Conservation (phyloP, 2,329 filamentous ascomycete genomes). For the Fusarium nematophilum region DNA sequence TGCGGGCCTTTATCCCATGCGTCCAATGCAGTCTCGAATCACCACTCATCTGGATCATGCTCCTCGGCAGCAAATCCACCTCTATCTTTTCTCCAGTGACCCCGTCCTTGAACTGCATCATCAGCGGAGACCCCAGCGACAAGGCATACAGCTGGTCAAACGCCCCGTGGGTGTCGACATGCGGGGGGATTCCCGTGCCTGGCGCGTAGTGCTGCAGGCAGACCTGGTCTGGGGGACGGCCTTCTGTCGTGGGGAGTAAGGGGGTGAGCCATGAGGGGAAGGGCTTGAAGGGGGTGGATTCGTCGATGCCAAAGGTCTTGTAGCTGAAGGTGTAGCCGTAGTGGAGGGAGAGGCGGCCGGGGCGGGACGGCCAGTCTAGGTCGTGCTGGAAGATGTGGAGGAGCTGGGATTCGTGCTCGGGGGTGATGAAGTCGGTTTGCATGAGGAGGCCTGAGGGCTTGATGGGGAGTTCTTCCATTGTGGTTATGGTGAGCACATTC, state of each 20-base stretch:
- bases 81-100: slow-evolving; percentile 49
- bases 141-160: slow-evolving; percentile 59
- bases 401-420: slow-evolving; percentile 57
- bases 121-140: slow-evolving; percentile 54
- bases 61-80: slow-evolving; percentile 60
- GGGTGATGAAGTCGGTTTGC: slow-evolving; percentile 59
- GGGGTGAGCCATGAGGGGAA: slow-evolving; percentile 64
- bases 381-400: slow-evolving; percentile 56
- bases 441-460: slow-evolving; percentile 54
- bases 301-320: slow-evolving; percentile 67
- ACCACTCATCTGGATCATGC: slow-evolving; percentile 63
- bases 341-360: slow-evolving; percentile 62
- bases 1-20: slow-evolving; percentile 65
- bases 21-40: slow-evolving; percentile 66
- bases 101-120: slow-evolving; percentile 57
- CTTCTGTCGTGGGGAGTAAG: slow-evolving; percentile 58
- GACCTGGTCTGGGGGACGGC: slow-evolving; percentile 64
- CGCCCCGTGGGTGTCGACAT: slow-evolving; percentile 67
- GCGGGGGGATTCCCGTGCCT: slow-evolving; percentile 69
- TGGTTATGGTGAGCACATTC: too few species aligned
- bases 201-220: slow-evolving; percentile 71
- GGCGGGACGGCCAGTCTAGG: slow-evolving; percentile 58
- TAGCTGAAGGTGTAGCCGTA: slow-evolving; percentile 70
- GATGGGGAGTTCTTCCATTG: slow-evolving; percentile 42
- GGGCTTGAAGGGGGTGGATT: slow-evolving; percentile 58